phyloP scores from a whole-genome alignment of 495 filamentous ascomycete genomes.

The Venustampulla echinocandica region DNA sequence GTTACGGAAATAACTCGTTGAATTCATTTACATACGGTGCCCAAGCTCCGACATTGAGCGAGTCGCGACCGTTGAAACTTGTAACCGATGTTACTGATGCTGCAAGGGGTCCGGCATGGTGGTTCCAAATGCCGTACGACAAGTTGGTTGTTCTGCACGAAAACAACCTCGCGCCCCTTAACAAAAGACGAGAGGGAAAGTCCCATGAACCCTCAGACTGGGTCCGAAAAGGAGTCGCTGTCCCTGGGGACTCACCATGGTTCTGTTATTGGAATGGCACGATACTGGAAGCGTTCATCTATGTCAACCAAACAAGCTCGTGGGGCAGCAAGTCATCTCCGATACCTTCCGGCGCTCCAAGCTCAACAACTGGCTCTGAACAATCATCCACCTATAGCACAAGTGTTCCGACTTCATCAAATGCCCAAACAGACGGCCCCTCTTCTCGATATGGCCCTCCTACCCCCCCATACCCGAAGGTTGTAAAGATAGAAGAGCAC shows the following conservation, averaged over 20 bases:
- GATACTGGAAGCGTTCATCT: conserved; percentile 73
- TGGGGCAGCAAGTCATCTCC: neutral
- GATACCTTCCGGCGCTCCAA: neutral
- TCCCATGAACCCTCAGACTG: conserved; percentile 24
- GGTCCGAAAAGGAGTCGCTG: conserved; percentile 38
- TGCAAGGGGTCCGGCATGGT: conserved; percentile 63
- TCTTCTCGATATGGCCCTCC: conserved; percentile 6
- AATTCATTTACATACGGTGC: conserved; percentile 57
- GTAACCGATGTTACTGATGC: conserved; percentile 59
- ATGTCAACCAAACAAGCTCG: conserved; percentile 49
- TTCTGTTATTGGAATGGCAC: conserved; percentile 84
- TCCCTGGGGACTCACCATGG: conserved; percentile 66
- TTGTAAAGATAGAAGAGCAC: conserved; percentile 74
- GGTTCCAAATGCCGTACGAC: conserved; percentile 61
- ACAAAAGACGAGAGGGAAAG: conserved; percentile 4
- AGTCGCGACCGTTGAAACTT: conserved; percentile 43
- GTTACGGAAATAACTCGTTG: conserved; percentile 15
- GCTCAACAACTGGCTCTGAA: conserved; percentile 7
- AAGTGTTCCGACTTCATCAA: conserved; percentile 15
- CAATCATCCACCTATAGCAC: neutral
- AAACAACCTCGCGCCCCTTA: conserved; percentile 30
- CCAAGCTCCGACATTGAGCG: conserved; percentile 53
- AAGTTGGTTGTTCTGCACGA: conserved; percentile 73
- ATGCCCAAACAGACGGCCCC: conserved; percentile 7
- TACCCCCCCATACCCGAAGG: conserved; percentile 48